Conservation (phyloP, 257 asterid species). For the Capsicum baccatum region DNA sequence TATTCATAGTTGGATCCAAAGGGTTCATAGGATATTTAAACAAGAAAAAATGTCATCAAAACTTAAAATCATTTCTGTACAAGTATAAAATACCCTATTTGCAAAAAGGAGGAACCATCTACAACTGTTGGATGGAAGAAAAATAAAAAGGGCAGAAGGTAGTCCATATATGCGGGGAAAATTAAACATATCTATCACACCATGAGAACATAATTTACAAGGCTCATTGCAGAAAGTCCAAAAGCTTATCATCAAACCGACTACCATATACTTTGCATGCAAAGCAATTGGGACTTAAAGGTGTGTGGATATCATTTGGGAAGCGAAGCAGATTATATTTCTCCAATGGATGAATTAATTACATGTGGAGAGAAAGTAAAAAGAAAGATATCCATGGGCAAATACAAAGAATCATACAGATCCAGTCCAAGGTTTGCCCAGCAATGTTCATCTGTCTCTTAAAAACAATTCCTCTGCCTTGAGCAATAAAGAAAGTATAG, state of each 20-base stretch:
- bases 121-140: too few species aligned
- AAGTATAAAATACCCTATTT: too few species aligned
- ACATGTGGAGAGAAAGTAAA: background rate
- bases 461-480: background rate
- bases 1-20: too few species aligned
- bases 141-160: too few species aligned
- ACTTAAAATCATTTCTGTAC: too few species aligned
- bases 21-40: too few species aligned
- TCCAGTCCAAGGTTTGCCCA: background rate
- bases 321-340: background rate
- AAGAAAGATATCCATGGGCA: background rate
- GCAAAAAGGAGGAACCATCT: too few species aligned
- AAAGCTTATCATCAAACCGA: background rate
- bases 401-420: background rate
- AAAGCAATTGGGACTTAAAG: background rate
- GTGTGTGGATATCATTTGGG: background rate
- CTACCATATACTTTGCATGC: too few species aligned
- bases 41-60: too few species aligned
- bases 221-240: background rate
- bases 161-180: too few species aligned
- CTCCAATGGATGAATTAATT: constrained; percentile 21
- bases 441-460: background rate
- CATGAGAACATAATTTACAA: background rate
- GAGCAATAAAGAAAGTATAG: background rate
- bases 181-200: too few species aligned